Evolutionary conservation across 1,139 yeast species (phyloP).

Genomic region (Kazachstania sp.): DNA sequence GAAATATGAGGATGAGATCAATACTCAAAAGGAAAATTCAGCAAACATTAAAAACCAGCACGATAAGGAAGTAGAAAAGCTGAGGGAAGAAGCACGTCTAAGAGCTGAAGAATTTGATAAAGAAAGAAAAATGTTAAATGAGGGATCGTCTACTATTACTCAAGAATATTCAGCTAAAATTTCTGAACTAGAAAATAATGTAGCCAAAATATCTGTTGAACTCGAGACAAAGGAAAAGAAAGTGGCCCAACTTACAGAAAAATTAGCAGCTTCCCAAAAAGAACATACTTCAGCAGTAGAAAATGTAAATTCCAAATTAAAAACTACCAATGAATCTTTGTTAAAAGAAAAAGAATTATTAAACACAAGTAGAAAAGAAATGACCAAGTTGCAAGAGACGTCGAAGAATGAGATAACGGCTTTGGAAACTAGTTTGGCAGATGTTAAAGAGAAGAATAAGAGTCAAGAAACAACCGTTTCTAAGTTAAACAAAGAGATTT

Average conservation of each 20-base stretch:
- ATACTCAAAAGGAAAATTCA: neutral
- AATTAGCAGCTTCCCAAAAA: neutral
- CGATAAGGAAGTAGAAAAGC: slow-evolving; percentile 2
- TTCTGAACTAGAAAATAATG: slow-evolving; percentile 24
- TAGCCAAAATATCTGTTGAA: slow-evolving; percentile 1
- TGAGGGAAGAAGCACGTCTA: slow-evolving; percentile 8
- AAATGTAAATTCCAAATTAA: neutral
- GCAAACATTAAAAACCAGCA: neutral
- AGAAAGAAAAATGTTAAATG: slow-evolving; percentile 41
- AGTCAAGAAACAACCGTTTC: neutral
- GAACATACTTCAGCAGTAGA: neutral
- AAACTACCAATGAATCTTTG: neutral
- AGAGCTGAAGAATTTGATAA: slow-evolving; percentile 17
- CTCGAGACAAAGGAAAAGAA: neutral
- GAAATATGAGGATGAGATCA: neutral
- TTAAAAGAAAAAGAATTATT: neutral
- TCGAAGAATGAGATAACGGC: neutral
- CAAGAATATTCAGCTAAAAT: slow-evolving; percentile 44
- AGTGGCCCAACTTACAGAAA: neutral
- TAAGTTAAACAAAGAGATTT: too few relatives aligned
- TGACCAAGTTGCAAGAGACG: neutral
- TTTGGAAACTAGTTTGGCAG: neutral
- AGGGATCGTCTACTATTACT: slow-evolving; percentile 42
- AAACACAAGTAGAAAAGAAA: neutral
- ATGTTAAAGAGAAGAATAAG: neutral